Evolutionary conservation across 1,139 yeast species (phyloP), one percentile per base, ranked within the genome.

Genomic region (Taphrina communis): DNA sequence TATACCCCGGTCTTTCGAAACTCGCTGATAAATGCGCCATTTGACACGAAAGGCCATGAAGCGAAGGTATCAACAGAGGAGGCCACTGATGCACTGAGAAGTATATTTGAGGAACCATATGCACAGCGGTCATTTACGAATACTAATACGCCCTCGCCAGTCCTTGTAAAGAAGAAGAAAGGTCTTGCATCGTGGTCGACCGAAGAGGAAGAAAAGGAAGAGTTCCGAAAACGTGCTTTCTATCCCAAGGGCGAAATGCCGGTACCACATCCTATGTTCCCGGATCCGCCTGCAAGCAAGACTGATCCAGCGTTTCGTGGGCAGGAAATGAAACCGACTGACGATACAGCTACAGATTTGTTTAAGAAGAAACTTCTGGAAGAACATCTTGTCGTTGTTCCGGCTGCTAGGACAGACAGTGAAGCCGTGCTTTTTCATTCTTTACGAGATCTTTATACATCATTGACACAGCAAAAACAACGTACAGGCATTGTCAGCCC

Each of bases 401-500:
- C 58, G 6, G 50, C 39, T 25, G 78, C 78, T 39, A 82, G 82
- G 61, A 83, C 83, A 69, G 84, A 82, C 11, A 78, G 82, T 80
- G 82, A 82, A 19, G 84, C 85, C 59, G 84, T 86, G 8, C 79
- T 94, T 63, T 85, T 88, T 71, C 86, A 91, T 41, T 86, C 95
- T 0, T 80, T 94, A 69, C 90, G 90, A 75, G 99, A 94, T 76
- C 80, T 91, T 39, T 93, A 90, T 77, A 97, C 92, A 76, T 81
- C 90, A 71, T 89, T 93, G 84, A 83, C 86, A 6, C 97, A 91
- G 76, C 86, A 88, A 76, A 80, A 81, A 69, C 83, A 88, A 6
- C 82, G 84, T 36, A 86, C 85, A 2, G 98, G 98, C 2, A 91
- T 94, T 8, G 93, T 91, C 0, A 89, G 97, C 0, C 97, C 98